Evolutionary conservation across 75 land plant species (phyloP).

Genomic region (Pinus tabuliformis): DNA sequence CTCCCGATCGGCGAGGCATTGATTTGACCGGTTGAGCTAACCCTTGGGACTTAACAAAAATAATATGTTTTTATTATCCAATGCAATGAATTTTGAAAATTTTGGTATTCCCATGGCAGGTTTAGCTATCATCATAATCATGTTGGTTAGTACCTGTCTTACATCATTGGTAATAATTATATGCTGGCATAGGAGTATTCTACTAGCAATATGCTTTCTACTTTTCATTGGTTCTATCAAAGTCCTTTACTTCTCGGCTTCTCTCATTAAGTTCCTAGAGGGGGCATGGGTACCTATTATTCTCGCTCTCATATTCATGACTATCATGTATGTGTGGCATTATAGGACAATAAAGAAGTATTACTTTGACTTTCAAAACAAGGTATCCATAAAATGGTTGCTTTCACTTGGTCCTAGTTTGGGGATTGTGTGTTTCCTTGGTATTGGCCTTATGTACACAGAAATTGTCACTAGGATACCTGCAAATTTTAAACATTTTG

Average conservation of each 20-base stretch:
- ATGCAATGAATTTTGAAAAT: background rate
- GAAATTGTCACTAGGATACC: conserved; percentile 39
- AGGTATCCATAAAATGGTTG: conserved; percentile 31
- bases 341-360: conserved; percentile 17
- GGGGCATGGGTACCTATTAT: conserved; percentile 45
- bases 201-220: conserved; percentile 48
- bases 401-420: conserved; percentile 31
- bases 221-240: conserved; percentile 6
- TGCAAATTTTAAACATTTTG: conserved; percentile 34
- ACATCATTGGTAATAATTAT: conserved; percentile 71
- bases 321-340: conserved; percentile 45
- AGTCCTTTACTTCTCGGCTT: conserved; percentile 26
- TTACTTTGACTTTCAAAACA: conserved; percentile 21
- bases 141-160: conserved; percentile 75
- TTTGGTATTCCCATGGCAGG: conserved; percentile 31
- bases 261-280: conserved; percentile 31
- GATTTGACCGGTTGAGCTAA: too few relatives aligned
- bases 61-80: background rate
- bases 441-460: conserved; percentile 31
- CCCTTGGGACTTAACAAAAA: too few relatives aligned
- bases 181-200: conserved; percentile 49
- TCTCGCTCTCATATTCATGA: conserved; percentile 40
- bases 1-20: too few relatives aligned
- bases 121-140: conserved; percentile 72
- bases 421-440: conserved; percentile 49